These are phyloP conservation scores for Ophiostoma montium DNA, from an alignment of 2,329 filamentous ascomycete species.

Conservation along the genomic window DNA sequence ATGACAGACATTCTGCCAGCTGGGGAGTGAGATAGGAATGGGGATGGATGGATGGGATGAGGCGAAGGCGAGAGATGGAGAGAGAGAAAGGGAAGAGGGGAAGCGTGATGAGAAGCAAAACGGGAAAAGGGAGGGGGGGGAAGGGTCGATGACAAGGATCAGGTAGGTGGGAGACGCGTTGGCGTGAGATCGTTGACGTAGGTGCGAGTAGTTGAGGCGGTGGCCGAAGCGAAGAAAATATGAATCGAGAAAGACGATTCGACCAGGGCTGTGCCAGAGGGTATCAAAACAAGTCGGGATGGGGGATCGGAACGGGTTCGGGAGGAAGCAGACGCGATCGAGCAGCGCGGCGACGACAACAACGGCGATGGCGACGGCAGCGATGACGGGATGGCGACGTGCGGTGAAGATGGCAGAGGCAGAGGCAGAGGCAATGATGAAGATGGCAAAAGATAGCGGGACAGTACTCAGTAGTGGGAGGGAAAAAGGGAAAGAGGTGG, in stretches of 20 bases:
- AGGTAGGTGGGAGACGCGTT: no score
- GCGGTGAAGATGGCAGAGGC: background rate
- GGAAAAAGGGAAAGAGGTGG: background rate
- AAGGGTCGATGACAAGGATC: no score
- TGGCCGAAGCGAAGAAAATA: no score
- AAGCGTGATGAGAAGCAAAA: no score
- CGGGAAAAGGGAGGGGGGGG: background rate
- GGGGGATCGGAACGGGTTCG: no score
- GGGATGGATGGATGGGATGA: background rate
- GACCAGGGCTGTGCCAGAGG: no score
- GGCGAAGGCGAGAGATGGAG: no score
- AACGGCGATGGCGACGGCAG: background rate
- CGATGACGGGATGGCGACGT: background rate
- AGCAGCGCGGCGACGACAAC: background rate
- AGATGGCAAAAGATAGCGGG: background rate
- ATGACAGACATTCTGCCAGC: slow-evolving; percentile 34
- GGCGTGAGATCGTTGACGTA: no score
- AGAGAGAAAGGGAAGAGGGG: background rate
- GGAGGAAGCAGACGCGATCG: no score
- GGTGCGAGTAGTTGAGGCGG: no score
- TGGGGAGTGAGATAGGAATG: background rate
- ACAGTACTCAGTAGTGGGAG: background rate
- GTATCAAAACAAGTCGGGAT: no score
- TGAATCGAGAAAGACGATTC: no score
- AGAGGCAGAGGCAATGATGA: background rate